These are phyloP conservation scores for Aphanomyces cochlioides DNA, from an alignment of 352 stramenopile genomes.

Conservation along the genomic window DNA sequence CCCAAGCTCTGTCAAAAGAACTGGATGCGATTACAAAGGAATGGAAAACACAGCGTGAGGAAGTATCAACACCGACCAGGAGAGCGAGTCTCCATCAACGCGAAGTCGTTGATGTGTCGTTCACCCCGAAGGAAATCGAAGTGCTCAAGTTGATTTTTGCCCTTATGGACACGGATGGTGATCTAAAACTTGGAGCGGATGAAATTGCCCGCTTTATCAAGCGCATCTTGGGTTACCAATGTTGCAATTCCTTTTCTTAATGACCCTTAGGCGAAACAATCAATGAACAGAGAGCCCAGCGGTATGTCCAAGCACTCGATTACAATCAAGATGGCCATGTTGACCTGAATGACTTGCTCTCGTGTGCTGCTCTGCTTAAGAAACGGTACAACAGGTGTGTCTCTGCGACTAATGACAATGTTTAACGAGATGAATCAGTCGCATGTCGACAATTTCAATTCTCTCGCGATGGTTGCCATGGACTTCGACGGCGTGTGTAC, in stretches of 20 bases:
- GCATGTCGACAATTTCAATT: background rate
- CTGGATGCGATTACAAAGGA: slow-evolving; percentile 31
- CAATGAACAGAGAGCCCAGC: slow-evolving; percentile 41
- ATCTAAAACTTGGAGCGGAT: slow-evolving; percentile 47
- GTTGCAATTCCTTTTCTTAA: background rate
- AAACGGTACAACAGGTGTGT: slow-evolving; percentile 35
- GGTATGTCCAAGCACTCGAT: slow-evolving; percentile 67
- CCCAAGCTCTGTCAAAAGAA: slow-evolving; percentile 58
- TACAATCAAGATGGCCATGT: slow-evolving; percentile 68
- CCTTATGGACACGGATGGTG: slow-evolving; percentile 73
- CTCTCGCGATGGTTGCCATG: background rate
- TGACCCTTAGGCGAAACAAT: slow-evolving; percentile 54
- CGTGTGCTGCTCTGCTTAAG: slow-evolving; percentile 73
- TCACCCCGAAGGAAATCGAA: slow-evolving; percentile 62
- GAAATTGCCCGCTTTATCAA: slow-evolving; percentile 69
- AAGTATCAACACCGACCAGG: background rate
- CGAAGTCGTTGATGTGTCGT: slow-evolving; percentile 36
- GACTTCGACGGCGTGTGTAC: background rate
- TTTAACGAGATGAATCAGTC: background rate
- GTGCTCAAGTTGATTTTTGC: slow-evolving; percentile 79
- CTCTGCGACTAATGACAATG: background rate
- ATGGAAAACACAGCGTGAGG: slow-evolving; percentile 8
- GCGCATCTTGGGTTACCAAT: slow-evolving; percentile 57
- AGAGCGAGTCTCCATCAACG: slow-evolving; percentile 34
- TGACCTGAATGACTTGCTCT: slow-evolving; percentile 73